phyloP scores from a whole-genome alignment of 75 land plant genomes.

The Sequoia sempervirens region DNA sequence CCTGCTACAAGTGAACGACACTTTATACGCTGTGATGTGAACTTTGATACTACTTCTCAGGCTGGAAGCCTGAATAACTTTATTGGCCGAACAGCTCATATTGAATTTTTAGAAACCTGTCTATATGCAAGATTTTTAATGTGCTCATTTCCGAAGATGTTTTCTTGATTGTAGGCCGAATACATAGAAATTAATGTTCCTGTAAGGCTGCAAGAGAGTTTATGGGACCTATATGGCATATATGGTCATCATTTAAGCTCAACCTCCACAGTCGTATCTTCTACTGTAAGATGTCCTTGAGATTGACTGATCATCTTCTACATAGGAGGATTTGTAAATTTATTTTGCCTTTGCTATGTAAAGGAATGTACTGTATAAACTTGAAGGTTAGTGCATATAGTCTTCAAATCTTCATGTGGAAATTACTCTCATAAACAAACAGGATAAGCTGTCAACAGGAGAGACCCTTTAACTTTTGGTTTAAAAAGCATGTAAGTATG shows the following conservation, averaged over 20 bases:
- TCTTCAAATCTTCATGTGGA: not conserved
- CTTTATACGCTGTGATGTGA: conserved; percentile 85
- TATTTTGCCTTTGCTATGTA: not conserved
- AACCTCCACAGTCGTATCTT: not conserved
- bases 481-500: not conserved
- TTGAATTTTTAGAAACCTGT: conserved; percentile 81
- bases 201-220: not conserved
- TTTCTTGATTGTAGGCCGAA: conserved; percentile 10
- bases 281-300: not conserved
- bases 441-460: not conserved
- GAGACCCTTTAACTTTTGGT: not conserved
- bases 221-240: not conserved
- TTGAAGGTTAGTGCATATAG: not conserved
- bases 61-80: conserved; percentile 59
- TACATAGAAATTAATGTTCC: not conserved
- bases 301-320: not conserved
- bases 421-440: not conserved
- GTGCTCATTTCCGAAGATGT: conserved; percentile 77
- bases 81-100: conserved; percentile 89
- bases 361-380: not conserved
- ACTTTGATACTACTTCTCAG: conserved; percentile 62
- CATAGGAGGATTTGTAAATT: not conserved
- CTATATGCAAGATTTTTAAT: conserved; percentile 69
- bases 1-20: conserved; percentile 40
- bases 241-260: not conserved